Percentiles rank a stretch among this genome's conserved stretches.
Evolutionary conservation across 2,329 filamentous ascomycete species (phyloP).

Genomic region (Nemania sp.): DNA sequence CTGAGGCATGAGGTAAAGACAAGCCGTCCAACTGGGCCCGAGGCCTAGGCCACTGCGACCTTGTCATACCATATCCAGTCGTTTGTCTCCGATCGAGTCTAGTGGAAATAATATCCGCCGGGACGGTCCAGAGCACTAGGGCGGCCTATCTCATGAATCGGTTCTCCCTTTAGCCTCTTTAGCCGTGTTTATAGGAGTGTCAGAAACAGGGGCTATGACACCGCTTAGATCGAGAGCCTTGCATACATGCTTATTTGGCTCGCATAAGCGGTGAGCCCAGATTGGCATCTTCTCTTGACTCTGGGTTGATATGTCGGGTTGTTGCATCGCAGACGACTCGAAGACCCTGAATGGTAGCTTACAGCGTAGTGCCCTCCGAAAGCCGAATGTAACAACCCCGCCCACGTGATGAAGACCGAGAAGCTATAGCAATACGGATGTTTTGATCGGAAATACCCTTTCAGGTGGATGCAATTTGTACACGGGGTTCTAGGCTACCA

Average conservation of each 20-base stretch:
- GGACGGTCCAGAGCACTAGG: conserved; percentile 26
- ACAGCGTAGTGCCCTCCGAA: conserved; percentile 16
- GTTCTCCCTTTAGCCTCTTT: conserved; percentile 38
- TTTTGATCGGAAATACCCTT: conserved; percentile 8
- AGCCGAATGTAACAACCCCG: conserved; percentile 23
- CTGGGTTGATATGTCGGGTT: conserved; percentile 12
- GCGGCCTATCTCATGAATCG: conserved; percentile 25
- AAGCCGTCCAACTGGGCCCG: conserved; percentile 9
- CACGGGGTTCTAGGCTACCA: conserved; percentile 17
- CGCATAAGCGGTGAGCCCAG: conserved; percentile 17
- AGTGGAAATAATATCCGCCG: conserved; percentile 22
- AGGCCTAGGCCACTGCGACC: conserved; percentile 22
- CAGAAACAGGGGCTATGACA: conserved; percentile 25
- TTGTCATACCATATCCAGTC: conserved; percentile 16
- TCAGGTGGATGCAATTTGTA: conserved; percentile 5
- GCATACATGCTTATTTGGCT: conserved; percentile 9
- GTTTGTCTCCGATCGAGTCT: conserved; percentile 28
- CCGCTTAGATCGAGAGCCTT: conserved; percentile 27
- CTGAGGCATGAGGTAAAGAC: conserved; percentile 13
- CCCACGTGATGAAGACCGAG: conserved; percentile 26
- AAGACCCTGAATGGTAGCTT: conserved; percentile 14
- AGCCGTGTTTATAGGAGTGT: conserved; percentile 31
- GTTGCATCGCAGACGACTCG: conserved; percentile 18
- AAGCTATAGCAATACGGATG: conserved; percentile 20
- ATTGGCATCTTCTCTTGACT: conserved; percentile 21